These are phyloP conservation scores for Termitomyces sp. DNA, from an alignment of 768 basidiomycete species.

Conservation along the genomic window DNA sequence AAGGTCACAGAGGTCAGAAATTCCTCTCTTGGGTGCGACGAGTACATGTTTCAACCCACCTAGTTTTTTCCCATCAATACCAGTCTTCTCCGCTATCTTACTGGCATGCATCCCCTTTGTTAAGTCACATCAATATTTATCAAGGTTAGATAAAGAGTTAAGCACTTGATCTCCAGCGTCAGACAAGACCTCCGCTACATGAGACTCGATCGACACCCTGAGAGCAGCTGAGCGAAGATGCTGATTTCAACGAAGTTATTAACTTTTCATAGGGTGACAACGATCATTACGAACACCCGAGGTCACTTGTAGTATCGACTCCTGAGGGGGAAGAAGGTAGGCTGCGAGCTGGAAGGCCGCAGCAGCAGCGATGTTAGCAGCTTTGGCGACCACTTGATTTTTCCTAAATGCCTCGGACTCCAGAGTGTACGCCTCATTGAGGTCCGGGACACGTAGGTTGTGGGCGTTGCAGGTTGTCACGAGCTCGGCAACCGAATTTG, in stretches of 20 bases:
- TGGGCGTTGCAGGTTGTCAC: constrained; percentile 15
- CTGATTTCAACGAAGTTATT: constrained; percentile 4
- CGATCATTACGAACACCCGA: constrained; percentile 16
- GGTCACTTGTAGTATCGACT: constrained; percentile 15
- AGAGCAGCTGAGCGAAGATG: constrained; percentile 20
- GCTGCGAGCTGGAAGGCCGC: constrained; percentile 28
- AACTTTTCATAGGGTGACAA: not conserved
- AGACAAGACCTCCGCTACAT: constrained; percentile 24
- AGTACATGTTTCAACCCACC: constrained; percentile 17
- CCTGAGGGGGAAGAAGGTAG: constrained; percentile 20
- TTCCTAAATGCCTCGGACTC: constrained; percentile 22
- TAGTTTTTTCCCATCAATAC: constrained; percentile 26
- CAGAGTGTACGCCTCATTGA: constrained; percentile 18
- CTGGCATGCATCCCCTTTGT: constrained; percentile 29
- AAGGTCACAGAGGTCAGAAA: not conserved
- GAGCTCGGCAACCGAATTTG: constrained; percentile 15
- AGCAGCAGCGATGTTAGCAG: constrained; percentile 22
- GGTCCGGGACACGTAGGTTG: constrained; percentile 17
- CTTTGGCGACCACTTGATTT: constrained; percentile 21
- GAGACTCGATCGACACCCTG: constrained; percentile 16
- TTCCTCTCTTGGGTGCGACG: not conserved
- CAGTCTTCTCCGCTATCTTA: constrained; percentile 27
- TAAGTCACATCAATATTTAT: too few relatives aligned
- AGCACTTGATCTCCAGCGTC: constrained; percentile 25
- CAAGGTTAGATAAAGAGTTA: not conserved